A percentile compares a stretch with the other conserved stretches of the same genome.
These are phyloP conservation scores for Globisporangium paroecandrum DNA, from an alignment of 352 stramenopile species.

Conservation along the genomic window DNA sequence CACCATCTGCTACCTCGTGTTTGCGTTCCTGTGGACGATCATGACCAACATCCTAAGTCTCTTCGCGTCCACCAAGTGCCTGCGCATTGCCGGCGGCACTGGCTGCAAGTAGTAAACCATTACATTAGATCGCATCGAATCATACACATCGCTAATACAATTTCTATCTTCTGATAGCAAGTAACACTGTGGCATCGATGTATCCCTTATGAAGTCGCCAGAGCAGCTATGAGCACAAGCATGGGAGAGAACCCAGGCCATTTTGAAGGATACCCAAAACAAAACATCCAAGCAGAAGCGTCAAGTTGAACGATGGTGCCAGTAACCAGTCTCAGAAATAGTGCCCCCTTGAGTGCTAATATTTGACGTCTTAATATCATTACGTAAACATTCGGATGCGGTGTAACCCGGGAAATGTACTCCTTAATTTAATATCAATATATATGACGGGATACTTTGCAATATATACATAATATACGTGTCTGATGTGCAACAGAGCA, in stretches of 20 bases:
- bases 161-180: background rate
- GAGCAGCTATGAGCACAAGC: too few relatives aligned
- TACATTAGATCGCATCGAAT: background rate
- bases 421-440: too few relatives aligned
- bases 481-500: too few relatives aligned
- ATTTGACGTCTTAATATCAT: background rate
- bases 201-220: too few relatives aligned
- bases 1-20: conserved; percentile 34
- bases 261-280: too few relatives aligned
- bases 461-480: too few relatives aligned
- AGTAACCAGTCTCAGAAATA: background rate
- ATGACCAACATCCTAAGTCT: conserved; percentile 62
- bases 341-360: background rate
- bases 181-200: too few relatives aligned
- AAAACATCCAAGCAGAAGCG: too few relatives aligned
- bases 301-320: too few relatives aligned
- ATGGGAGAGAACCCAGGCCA: too few relatives aligned
- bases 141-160: background rate
- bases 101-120: conserved; percentile 24
- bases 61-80: conserved; percentile 45
- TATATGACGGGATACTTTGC: too few relatives aligned
- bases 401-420: too few relatives aligned
- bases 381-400: background rate
- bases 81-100: conserved; percentile 44
- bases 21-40: conserved; percentile 53